Evolutionary conservation across 768 basidiomycete genomes (phyloP), one percentile per base, ranked within the genome.

Genomic region (Calocera cornea): DNA sequence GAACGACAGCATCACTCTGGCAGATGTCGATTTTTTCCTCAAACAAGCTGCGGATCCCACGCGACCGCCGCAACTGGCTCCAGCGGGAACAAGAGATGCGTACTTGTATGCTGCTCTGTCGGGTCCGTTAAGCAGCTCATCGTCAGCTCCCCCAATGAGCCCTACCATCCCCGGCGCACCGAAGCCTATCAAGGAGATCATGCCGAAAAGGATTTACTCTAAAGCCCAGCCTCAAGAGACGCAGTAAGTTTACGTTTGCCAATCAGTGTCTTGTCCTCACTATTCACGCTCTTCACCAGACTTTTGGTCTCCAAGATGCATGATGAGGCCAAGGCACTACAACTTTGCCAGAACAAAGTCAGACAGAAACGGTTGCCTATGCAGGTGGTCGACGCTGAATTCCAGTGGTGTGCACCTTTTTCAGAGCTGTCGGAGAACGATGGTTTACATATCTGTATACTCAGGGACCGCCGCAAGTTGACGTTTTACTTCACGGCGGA

Each of bases 331-430:
- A 94, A 95, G 78, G 95, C 95, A 24, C 79, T 99, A 49, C 87
- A 90, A 73, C 79, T 97, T 66, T 97, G 95, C 72, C 86, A 92
- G 76, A 90, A 82, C 69, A 97, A 97, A 77, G 95, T 97, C 16
- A 81, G 87, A 65, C 92, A 93, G 76, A 90, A 95, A 79, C 93
- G 93, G 75, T 79, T 97, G 74, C 94, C 94, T 19, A 99, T 99
- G 95, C 92, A 97, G 77, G 94, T 99, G 68, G 87, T 97, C 64
- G 95, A 97, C 77, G 95, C 95, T 34, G 95, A 98, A 78, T 99
- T 95, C 79, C 95, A 99, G 75, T 98, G 94, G 94, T 94, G 67
- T 33, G 88, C 79, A 41, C 24, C 44, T 29, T 1, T 36, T 34
- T 31, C 34, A 29, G 66, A 2, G 22, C 31, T 33, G 16, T 22